Conservation (phyloP, 2,329 filamentous ascomycete species). For the Sclerotinia borealis region DNA sequence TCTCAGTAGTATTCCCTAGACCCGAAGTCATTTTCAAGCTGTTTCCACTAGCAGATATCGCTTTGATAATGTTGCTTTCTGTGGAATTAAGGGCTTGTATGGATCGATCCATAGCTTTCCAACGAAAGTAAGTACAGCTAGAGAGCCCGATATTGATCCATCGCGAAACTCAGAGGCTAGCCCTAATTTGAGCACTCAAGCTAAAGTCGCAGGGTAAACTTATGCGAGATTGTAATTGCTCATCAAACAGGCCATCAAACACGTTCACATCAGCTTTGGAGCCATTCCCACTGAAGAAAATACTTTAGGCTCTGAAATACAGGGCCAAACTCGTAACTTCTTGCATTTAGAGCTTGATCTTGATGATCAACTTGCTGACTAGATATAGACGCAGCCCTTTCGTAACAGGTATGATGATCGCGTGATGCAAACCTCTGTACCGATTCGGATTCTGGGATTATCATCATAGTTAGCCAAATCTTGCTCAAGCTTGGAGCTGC, state of each 20-base stretch:
- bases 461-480: slow-evolving; percentile 30
- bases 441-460: neutral
- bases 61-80: neutral
- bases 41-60: neutral
- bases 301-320: slow-evolving; percentile 34
- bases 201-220: slow-evolving; percentile 35
- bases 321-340: slow-evolving; percentile 40
- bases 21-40: neutral
- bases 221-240: slow-evolving; percentile 26
- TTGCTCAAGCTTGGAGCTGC: neutral
- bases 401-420: neutral
- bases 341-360: neutral
- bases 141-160: slow-evolving; percentile 24
- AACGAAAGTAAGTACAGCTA: neutral
- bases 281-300: neutral
- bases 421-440: neutral
- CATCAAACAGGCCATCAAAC: neutral
- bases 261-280: slow-evolving; percentile 22
- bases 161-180: neutral
- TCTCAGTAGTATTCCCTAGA: neutral
- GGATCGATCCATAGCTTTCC: neutral
- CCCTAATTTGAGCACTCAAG: slow-evolving; percentile 31
- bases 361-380: neutral
- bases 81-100: neutral
- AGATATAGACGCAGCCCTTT: neutral